These are phyloP conservation scores for Hypoxylon fragiforme DNA, from an alignment of 495 filamentous ascomycete genomes.

Conservation along the genomic window DNA sequence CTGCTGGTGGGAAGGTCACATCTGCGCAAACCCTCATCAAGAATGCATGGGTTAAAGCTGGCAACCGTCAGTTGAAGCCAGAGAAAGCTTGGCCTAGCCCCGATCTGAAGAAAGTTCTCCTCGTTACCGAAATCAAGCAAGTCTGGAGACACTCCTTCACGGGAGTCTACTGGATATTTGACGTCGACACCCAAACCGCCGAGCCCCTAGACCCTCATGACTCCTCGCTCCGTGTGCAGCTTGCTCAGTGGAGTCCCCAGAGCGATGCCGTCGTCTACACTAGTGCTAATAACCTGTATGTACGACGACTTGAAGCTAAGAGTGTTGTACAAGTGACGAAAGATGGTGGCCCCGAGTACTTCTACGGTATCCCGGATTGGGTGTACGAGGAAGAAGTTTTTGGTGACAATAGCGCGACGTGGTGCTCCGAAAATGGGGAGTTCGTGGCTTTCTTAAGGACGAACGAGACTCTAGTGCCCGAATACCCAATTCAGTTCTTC, in stretches of 20 bases:
- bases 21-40: conserved; percentile 72
- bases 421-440: conserved; percentile 90
- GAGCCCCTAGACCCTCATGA: conserved; percentile 76
- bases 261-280: conserved; percentile 87
- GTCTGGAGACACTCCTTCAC: conserved; percentile 91
- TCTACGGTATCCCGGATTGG: conserved; percentile 98
- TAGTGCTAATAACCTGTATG: conserved; percentile 82
- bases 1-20: conserved; percentile 37
- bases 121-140: conserved; percentile 67
- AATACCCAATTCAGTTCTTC: conserved; percentile 94
- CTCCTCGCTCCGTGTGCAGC: conserved; percentile 69
- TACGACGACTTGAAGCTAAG: conserved; percentile 64
- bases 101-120: conserved; percentile 80
- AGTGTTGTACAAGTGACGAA: conserved; percentile 74
- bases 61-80: conserved; percentile 54
- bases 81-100: conserved; percentile 72
- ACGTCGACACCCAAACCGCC: conserved; percentile 78
- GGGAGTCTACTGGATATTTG: conserved; percentile 89
- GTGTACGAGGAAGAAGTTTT: conserved; percentile 99
- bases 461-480: conserved; percentile 88
- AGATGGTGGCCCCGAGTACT: conserved; percentile 83
- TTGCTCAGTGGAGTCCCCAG: conserved; percentile 87
- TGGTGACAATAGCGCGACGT: conserved; percentile 75
- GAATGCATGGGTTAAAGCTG: conserved; percentile 60
- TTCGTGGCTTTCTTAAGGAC: conserved; percentile 90